phyloP scores from a whole-genome alignment of 805 yeast genomes.

The Wickerhamiella dianesei region DNA sequence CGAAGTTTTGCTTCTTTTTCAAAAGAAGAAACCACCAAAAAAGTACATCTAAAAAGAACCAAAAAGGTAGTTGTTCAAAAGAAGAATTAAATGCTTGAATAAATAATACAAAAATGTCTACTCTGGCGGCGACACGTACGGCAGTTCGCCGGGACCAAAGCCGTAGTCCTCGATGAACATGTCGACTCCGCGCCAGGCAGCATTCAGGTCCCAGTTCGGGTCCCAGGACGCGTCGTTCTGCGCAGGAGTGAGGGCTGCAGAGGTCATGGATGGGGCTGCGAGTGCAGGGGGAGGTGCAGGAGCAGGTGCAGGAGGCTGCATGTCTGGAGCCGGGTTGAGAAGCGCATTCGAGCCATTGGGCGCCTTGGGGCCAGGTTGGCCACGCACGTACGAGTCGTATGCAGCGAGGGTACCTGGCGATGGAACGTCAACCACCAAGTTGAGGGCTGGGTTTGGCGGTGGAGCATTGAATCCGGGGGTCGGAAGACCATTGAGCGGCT shows the following conservation, averaged over 20 bases:
- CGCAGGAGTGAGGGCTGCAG: neutral
- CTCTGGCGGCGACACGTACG: slow-evolving; percentile 10
- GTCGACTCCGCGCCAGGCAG: slow-evolving; percentile 71
- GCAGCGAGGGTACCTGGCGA: neutral
- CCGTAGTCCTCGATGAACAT: slow-evolving; percentile 87
- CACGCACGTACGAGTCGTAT: neutral
- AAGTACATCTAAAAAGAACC: no score
- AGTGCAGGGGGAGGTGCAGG: neutral
- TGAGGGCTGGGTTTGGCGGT: no score
- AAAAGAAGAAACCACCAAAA: no score
- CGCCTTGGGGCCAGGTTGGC: neutral
- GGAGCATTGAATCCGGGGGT: no score
- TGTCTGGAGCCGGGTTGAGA: neutral
- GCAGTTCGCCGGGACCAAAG: slow-evolving; percentile 28
- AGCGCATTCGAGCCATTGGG: neutral
- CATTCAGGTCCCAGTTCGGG: neutral
- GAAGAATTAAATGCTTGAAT: neutral
- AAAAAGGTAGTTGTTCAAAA: neutral
- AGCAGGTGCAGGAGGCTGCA: no score
- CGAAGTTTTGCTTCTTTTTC: no score
- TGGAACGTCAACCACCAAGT: neutral
- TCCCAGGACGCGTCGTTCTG: neutral
- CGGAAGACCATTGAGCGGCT: neutral
- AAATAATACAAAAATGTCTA: neutral
- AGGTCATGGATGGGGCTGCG: neutral